Evolutionary conservation across 176 grass and related monocot genomes (phyloP), one percentile per base, ranked within the genome.

Genomic region (Panicum miliaceum): DNA sequence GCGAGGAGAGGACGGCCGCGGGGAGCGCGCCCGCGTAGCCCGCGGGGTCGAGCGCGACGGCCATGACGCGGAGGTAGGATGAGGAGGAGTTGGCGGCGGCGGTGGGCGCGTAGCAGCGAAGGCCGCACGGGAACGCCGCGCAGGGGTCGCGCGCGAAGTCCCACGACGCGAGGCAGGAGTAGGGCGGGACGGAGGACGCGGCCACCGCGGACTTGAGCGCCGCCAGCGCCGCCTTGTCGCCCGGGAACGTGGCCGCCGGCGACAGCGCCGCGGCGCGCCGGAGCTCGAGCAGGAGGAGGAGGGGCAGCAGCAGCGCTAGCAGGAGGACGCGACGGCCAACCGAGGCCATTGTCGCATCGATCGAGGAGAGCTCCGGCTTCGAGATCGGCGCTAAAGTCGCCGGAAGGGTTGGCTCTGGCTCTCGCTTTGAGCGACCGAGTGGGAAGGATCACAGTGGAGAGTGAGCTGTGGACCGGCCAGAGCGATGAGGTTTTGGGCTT

Each of bases 111-210:
- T 2, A 7, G 84, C 85, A 92, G 70, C 66, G 73, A 71, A 88
- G 47, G 70, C 85, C 87, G 84, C 87, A 89, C 29, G 75, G 63
- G 84, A 92, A 88, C 23, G 50, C 23, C 0, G 74, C 51, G 79
- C 82, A 88, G 20, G 90, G 86, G 82, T 88, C 86, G 70, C 54
- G 69, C 0, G 75, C 53, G 80, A 86, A 76, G 80, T 79, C 73
- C 88, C 88, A 89, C 25, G 87, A 68, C 43, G 84, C 84, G 63
- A 84, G 87, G 90, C 80, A 89, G 80, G 87, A 86, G 87, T 59
- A 64, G 6, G 80, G 27, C 53, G 70, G 87, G 68, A 89, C 12
- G 64, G 90, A 81, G 63, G 79, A 72, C 7, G 64, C 36, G 15
- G 74, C 53, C 68, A 89, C 79, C 35, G 83, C 73, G 10, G 80